Conservation (phyloP, 495 filamentous ascomycete genomes). For the Physcia stellaris region DNA sequence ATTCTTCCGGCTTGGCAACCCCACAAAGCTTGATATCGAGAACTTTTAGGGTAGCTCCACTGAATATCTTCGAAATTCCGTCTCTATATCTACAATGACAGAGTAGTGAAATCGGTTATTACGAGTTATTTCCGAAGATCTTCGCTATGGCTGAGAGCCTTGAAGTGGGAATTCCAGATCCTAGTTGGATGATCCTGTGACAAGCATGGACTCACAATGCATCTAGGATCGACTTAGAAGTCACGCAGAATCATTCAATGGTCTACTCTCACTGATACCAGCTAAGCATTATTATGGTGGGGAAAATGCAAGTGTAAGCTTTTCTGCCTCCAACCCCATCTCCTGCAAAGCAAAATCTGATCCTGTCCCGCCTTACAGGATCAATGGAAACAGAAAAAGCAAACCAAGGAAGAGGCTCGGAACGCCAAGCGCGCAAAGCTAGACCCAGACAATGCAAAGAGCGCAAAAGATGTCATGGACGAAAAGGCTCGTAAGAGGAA, state of each 20-base stretch:
- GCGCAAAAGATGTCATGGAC: conserved; percentile 74
- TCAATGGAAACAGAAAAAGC: conserved; percentile 80
- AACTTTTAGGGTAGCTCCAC: no score
- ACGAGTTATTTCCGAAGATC: no score
- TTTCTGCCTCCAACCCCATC: conserved; percentile 6
- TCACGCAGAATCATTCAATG: conserved; percentile 80
- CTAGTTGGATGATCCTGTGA: no score
- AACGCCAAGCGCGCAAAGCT: conserved; percentile 70
- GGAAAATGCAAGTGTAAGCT: conserved; percentile 69
- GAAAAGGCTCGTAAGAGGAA: conserved; percentile 53
- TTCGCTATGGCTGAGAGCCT: no score
- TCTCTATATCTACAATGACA: no score
- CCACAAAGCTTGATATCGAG: no score
- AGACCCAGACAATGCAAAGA: conserved; percentile 67
- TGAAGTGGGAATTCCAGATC: no score
- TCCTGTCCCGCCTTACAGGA: conserved; percentile 33
- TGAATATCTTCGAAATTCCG: no score
- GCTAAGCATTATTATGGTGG: conserved; percentile 88
- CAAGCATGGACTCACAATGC: no score
- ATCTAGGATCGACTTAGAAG: conserved; percentile 82
- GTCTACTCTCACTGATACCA: conserved; percentile 81
- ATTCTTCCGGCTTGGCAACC: no score
- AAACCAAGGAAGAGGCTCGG: conserved; percentile 69
- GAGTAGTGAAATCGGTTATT: no score
- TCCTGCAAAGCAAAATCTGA: not conserved